Conservation (phyloP, 352 stramenopile species). For the Phytophthora pistaciae region DNA sequence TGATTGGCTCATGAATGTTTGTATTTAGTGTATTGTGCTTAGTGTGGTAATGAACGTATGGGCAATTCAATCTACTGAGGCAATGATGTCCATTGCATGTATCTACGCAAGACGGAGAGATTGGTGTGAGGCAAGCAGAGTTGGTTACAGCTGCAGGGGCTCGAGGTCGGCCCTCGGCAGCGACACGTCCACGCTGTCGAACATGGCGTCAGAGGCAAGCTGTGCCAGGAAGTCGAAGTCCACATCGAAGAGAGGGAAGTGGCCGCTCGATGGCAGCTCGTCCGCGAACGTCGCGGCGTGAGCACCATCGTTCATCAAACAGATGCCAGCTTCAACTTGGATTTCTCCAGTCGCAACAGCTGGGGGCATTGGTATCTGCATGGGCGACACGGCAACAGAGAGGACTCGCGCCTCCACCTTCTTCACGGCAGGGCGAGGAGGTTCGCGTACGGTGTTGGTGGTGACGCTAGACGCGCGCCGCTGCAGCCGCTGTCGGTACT, state of each 20-base stretch:
- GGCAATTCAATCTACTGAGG: constrained; percentile 13
- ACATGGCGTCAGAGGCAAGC: constrained; percentile 23
- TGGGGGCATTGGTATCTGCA: constrained; percentile 12
- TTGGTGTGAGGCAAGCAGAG: background rate
- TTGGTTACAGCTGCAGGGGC: constrained; percentile 26
- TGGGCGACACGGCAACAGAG: constrained; percentile 29
- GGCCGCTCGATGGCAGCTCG: constrained; percentile 10
- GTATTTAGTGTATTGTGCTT: constrained; percentile 12
- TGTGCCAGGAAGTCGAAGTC: constrained; percentile 24
- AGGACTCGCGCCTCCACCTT: constrained; percentile 17
- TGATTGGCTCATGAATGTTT: constrained; percentile 6
- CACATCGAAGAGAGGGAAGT: constrained; percentile 15
- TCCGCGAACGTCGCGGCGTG: constrained; percentile 14
- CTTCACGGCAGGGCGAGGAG: background rate
- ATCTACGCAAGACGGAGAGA: constrained; percentile 2
- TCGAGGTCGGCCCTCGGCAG: constrained; percentile 22
- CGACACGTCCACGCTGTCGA: constrained; percentile 28
- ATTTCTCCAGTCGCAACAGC: constrained; percentile 34
- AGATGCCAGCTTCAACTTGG: constrained; percentile 32
- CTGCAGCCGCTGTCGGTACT: constrained; percentile 40
- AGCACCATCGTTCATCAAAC: background rate
- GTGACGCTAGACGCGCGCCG: background rate
- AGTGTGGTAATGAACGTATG: constrained; percentile 4
- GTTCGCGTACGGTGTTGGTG: background rate
- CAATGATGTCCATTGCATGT: constrained; percentile 3